Base-by-base conservation (phyloP, 768 basidiomycete genomes). In the Suillus occidentalis region DNA sequence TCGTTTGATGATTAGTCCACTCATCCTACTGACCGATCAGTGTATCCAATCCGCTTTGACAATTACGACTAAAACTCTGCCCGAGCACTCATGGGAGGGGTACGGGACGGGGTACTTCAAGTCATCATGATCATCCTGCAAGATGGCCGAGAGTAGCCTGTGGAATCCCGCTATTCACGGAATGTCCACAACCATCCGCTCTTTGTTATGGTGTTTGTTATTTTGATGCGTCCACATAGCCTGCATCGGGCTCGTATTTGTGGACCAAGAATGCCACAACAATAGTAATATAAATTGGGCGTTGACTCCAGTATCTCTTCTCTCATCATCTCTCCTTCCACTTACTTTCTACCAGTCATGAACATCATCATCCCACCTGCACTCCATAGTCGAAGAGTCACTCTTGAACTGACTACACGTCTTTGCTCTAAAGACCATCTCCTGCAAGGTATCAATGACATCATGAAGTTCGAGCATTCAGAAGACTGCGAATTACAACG, bases 391-490 rank as follows among this genome's bases (percentile, higher is more conserved):
- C 73, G 72, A 68, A 70, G 70, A 69, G 71, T 75, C 49, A 72
- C 75, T 12, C 69, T 72, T 47, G 72, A 76, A 39, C 56, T 72
- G 52, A 74, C 73, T 49, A 22, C 67, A 60, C 73, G 71, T 61
- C 67, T 78, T 25, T 71, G 71, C 65, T 78, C 75, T 1, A 63
- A 76, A 16, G 69, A 58, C 22, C 60, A 65, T 66, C 73, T 78
- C 61, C 60, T 78, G 34, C 66, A 72, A 31, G 76, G 73, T 14
- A 70, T 75, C 34, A 65, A 72, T 20, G 72, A 70, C 40, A 68
- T 76, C 14, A 66, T 67, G 61, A 67, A 60, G 20, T 71, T 64
- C 62, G 67, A 62, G 36, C 66, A 70, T 39, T 65, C 45, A 60
- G 6, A 72, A 36, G 65, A 72, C 50, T 62, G 37, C 12, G 69